phyloP scores from a whole-genome alignment of 441 rosid genomes.

The Eutrema salsugineum region DNA sequence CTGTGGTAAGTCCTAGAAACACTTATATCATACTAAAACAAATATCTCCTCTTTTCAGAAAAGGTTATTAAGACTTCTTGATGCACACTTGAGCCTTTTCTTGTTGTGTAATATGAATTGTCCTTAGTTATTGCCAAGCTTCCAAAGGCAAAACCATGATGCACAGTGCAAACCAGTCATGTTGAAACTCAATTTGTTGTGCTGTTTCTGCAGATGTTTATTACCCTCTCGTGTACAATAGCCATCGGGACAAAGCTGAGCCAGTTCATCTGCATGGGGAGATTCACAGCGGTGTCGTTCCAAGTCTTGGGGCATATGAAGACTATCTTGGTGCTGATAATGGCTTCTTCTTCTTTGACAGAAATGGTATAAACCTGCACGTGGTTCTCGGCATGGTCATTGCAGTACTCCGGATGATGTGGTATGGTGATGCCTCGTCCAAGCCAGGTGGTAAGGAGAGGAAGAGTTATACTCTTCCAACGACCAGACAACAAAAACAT shows the following conservation, averaged over 20 bases:
- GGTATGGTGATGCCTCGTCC: slow-evolving; percentile 57
- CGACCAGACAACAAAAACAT: slow-evolving; percentile 49
- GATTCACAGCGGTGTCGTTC: slow-evolving; percentile 62
- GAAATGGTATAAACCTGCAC: slow-evolving; percentile 58
- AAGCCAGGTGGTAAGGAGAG: slow-evolving; percentile 54
- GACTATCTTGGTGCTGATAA: slow-evolving; percentile 55
- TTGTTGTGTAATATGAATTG: too few relatives aligned
- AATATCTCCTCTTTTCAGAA: too few relatives aligned
- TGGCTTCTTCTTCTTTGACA: slow-evolving; percentile 68
- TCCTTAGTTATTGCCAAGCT: neutral
- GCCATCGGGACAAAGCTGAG: slow-evolving; percentile 69
- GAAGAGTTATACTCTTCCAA: slow-evolving; percentile 46
- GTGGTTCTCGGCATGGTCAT: slow-evolving; percentile 62
- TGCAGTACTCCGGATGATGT: slow-evolving; percentile 55
- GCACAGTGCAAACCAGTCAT: neutral
- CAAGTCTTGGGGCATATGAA: slow-evolving; percentile 73
- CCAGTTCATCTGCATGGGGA: slow-evolving; percentile 68
- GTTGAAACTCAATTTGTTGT: neutral
- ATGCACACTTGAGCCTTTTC: too few relatives aligned
- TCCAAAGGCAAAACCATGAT: neutral
- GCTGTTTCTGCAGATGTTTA: slow-evolving; percentile 44
- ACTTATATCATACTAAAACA: neutral
- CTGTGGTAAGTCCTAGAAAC: slow-evolving; percentile 40
- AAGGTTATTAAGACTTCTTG: too few relatives aligned
- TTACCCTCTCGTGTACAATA: slow-evolving; percentile 53